Evolutionary conservation across 768 basidiomycete genomes (phyloP).

Genomic region (Mycena olivaceomarginata): DNA sequence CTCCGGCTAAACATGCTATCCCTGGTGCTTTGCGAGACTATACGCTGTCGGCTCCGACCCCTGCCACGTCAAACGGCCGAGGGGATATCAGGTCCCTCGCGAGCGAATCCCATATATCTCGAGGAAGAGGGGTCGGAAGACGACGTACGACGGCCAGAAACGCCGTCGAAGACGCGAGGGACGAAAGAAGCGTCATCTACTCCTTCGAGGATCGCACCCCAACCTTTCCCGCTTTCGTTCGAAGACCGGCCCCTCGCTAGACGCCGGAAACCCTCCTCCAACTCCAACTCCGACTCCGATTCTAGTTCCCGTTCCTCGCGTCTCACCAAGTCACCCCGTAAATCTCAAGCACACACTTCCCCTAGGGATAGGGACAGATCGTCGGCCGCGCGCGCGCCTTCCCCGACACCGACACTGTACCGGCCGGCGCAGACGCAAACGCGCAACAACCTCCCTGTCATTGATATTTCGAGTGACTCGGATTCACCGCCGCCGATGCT

Average conservation of each 20-base stretch:
- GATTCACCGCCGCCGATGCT: slow-evolving; percentile 7
- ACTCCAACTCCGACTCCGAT: slow-evolving; percentile 31
- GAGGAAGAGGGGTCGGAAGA: slow-evolving; percentile 26
- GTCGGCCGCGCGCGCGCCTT: slow-evolving; percentile 20
- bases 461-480: slow-evolving; percentile 42
- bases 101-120: background rate
- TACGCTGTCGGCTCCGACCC: slow-evolving; percentile 31
- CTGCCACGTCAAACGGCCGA: slow-evolving; percentile 2
- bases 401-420: slow-evolving; percentile 28
- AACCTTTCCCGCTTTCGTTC: slow-evolving; percentile 37
- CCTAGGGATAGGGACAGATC: slow-evolving; percentile 39
- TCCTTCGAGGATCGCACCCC: slow-evolving; percentile 2
- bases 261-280: slow-evolving; percentile 33
- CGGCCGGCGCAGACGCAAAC: background rate
- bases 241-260: slow-evolving; percentile 24
- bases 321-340: slow-evolving; percentile 56
- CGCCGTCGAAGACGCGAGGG: slow-evolving; percentile 16
- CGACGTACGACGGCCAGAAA: slow-evolving; percentile 9
- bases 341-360: slow-evolving; percentile 48
- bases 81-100: background rate
- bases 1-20: background rate
- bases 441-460: slow-evolving; percentile 4
- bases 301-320: background rate
- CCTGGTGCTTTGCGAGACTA: background rate
- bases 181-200: background rate